phyloP scores from a whole-genome alignment of 2,329 filamentous ascomycete genomes.

The Calonectria leucothoes region DNA sequence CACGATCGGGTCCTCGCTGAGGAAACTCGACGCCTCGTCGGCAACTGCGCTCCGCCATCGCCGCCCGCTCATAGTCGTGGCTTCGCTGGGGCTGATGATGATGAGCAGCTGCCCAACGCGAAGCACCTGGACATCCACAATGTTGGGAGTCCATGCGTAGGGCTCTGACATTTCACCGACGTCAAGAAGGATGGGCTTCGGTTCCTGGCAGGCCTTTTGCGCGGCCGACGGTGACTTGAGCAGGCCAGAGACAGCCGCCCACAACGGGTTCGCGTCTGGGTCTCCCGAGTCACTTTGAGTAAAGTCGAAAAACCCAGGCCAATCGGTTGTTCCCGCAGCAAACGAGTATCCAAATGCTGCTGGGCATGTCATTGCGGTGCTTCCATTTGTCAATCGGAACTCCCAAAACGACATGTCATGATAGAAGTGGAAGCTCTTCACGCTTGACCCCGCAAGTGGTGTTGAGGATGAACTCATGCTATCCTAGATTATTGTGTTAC shows the following conservation, averaged over 20 bases:
- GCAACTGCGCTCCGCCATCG: constrained; percentile 83
- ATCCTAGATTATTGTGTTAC: constrained; percentile 55
- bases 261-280: constrained; percentile 79
- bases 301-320: constrained; percentile 92
- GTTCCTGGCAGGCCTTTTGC: constrained; percentile 80
- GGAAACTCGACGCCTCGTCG: constrained; percentile 59
- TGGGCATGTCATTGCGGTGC: constrained; percentile 79
- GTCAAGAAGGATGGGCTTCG: constrained; percentile 89
- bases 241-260: constrained; percentile 79
- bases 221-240: constrained; percentile 76
- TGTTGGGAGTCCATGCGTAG: constrained; percentile 90
- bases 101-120: constrained; percentile 88
- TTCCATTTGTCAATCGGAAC: constrained; percentile 80
- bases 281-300: constrained; percentile 83
- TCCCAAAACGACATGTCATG: constrained; percentile 82
- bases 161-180: constrained; percentile 83
- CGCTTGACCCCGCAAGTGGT: constrained; percentile 70
- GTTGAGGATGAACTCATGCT: constrained; percentile 59
- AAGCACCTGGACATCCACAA: constrained; percentile 88
- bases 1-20: constrained; percentile 72
- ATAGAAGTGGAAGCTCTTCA: constrained; percentile 88
- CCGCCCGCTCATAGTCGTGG: constrained; percentile 91
- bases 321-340: constrained; percentile 91
- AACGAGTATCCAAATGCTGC: constrained; percentile 93
- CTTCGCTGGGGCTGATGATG: constrained; percentile 87